Base-by-base conservation (phyloP, 345 rosid species). In the Rubroshorea leprosula region DNA sequence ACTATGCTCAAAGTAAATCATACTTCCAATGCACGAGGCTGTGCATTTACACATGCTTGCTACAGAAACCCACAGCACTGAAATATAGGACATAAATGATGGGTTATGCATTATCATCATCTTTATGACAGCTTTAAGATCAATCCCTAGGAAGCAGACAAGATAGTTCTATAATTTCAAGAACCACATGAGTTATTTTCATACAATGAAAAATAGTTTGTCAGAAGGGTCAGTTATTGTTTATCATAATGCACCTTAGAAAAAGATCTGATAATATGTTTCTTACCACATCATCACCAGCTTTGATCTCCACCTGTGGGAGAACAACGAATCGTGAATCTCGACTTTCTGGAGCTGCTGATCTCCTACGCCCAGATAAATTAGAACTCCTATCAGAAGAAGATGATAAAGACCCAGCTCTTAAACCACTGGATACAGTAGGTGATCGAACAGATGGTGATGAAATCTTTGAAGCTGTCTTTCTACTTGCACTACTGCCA, bases 271-370 rank as follows among this genome's bases (percentile, higher is more conserved):
- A 16, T 17, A 48, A 12, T 22, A 23, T 16, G 39, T 51, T 52
- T 59, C 86, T 82, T 72, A 92, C 99, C 99, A 86, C 74, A 73
- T 89, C 93, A 79, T 92, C 94, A 50, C 96, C 77, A 61, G 89
- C 97, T 76, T 86, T 92, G 46, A 75, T 72, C 73, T 92, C 99
- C 78, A 92, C 93, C 58, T 84, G 94, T 14, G 99, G 99, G 66
- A 92, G 95, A 74, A 82, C 83, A 68, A 92, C 81, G 53, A 92
- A 83, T 51, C 82, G 76, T 7, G 93, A 84, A 74, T 86, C 85
- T 23, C 76, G 76, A 65, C 87, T 83, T 48, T 86, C 91, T 49
- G 91, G 88, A 24, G 84, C 83, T 14, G 75, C 74, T 22, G 70
- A 35, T 69, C 72, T 84, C 74, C 70, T 83, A 54, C 85, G 73